Evolutionary conservation across 176 grass and related monocot species (phyloP).

Genomic region (Lolium rigidum): DNA sequence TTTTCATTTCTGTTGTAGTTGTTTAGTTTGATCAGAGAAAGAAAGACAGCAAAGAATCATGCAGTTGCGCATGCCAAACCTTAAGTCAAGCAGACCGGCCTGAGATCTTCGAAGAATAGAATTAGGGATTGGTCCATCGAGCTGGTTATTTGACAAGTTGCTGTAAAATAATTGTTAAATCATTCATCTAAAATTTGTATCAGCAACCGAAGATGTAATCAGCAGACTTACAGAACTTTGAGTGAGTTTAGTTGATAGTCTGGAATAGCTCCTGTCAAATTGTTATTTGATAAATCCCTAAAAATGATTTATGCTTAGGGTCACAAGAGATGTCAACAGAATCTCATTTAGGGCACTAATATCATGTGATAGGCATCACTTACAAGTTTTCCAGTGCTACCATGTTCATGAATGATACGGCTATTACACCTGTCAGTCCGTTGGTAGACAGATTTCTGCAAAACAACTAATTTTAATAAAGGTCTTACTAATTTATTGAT

Average conservation of each 20-base stretch:
- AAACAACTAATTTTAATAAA: background rate
- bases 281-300: slow-evolving; percentile 59
- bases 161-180: slow-evolving; percentile 38
- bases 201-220: background rate
- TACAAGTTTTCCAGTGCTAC: background rate
- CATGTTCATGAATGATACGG: slow-evolving; percentile 17
- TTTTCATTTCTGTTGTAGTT: background rate
- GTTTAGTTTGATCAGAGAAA: background rate
- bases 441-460: slow-evolving; percentile 16
- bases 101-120: slow-evolving; percentile 28
- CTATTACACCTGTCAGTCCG: background rate
- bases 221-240: slow-evolving; percentile 41
- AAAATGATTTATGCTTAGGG: background rate
- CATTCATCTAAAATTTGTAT: background rate
- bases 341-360: background rate
- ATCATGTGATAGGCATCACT: background rate
- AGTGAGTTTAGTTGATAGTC: slow-evolving; percentile 37
- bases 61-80: slow-evolving; percentile 27
- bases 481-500: background rate
- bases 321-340: background rate
- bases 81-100: slow-evolving; percentile 36
- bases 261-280: slow-evolving; percentile 47
- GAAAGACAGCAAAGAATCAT: background rate
- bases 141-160: slow-evolving; percentile 49
- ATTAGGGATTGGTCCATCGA: slow-evolving; percentile 38